Evolutionary conservation across 805 yeast species (phyloP).

Genomic region (Groenewaldozyma salmanticensis): DNA sequence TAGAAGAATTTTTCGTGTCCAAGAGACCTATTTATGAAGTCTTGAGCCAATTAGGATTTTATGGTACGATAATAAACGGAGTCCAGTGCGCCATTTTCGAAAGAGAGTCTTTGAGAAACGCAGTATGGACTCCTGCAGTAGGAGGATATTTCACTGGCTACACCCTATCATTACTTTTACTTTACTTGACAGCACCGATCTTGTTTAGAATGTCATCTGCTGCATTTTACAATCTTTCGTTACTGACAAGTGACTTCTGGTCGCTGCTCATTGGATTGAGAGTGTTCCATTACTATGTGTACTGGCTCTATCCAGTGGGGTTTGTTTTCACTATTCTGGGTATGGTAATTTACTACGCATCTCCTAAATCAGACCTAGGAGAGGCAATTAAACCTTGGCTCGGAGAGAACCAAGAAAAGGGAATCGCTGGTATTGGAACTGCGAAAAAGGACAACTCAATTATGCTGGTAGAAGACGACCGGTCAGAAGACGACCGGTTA

Average conservation of each 20-base stretch:
- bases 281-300: constrained; percentile 36
- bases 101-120: constrained; percentile 27
- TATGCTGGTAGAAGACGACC: no score
- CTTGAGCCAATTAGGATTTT: constrained; percentile 34
- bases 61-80: constrained; percentile 34
- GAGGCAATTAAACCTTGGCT: constrained; percentile 38
- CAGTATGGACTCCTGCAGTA: constrained; percentile 31
- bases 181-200: constrained; percentile 34
- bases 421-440: constrained; percentile 24
- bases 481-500: no score
- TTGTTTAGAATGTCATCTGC: constrained; percentile 38
- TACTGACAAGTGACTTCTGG: constrained; percentile 38
- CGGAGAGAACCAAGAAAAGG: constrained; percentile 20
- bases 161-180: constrained; percentile 30
- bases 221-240: constrained; percentile 35
- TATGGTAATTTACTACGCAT: constrained; percentile 31
- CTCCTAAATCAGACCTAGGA: constrained; percentile 28
- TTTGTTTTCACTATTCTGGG: constrained; percentile 35
- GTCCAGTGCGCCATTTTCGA: constrained; percentile 37
- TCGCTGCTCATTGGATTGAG: constrained; percentile 34
- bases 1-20: constrained; percentile 36
- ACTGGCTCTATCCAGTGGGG: constrained; percentile 39
- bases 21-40: constrained; percentile 37
- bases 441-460: constrained; percentile 17
- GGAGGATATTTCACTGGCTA: constrained; percentile 38